Percentiles rank a stretch among this genome's conserved stretches.
Evolutionary conservation across 2,329 filamentous ascomycete species (phyloP).

Genomic region (Cladosporium sp.): DNA sequence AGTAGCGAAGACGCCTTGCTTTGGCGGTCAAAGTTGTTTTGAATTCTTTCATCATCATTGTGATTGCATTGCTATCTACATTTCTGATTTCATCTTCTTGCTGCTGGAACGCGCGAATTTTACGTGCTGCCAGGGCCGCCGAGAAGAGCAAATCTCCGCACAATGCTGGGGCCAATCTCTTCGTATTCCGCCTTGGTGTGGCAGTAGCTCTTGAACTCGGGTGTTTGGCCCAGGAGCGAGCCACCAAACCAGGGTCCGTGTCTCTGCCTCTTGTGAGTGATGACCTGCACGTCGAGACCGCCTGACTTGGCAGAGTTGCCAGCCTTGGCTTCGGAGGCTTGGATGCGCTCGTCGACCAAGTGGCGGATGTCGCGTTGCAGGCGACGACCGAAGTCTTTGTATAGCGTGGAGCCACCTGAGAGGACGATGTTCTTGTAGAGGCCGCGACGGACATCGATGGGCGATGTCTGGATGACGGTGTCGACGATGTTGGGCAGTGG

Average conservation of each 20-base stretch:
- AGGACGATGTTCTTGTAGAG: constrained; percentile 99
- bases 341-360: constrained; percentile 87
- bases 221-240: constrained; percentile 91
- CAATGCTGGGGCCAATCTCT: constrained; percentile 93
- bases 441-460: constrained; percentile 93
- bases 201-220: constrained; percentile 97
- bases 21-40: not conserved
- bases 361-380: constrained; percentile 97
- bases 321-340: constrained; percentile 84
- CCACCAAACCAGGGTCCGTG: constrained; percentile 99
- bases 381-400: constrained; percentile 95
- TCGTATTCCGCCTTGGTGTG: constrained; percentile 79
- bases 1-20: not conserved
- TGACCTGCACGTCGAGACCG: constrained; percentile 92
- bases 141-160: constrained; percentile 86
- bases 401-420: constrained; percentile 92
- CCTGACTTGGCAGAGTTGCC: constrained; percentile 83
- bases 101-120: not conserved
- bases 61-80: constrained; percentile 7
- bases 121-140: constrained; percentile 84
- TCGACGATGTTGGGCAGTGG: constrained; percentile 93
- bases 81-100: not conserved
- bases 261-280: constrained; percentile 93
- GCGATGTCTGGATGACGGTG: constrained; percentile 92
- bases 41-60: not conserved